Base-by-base conservation (phyloP, 1,139 yeast species). In the Suhomyces yuchorum region DNA sequence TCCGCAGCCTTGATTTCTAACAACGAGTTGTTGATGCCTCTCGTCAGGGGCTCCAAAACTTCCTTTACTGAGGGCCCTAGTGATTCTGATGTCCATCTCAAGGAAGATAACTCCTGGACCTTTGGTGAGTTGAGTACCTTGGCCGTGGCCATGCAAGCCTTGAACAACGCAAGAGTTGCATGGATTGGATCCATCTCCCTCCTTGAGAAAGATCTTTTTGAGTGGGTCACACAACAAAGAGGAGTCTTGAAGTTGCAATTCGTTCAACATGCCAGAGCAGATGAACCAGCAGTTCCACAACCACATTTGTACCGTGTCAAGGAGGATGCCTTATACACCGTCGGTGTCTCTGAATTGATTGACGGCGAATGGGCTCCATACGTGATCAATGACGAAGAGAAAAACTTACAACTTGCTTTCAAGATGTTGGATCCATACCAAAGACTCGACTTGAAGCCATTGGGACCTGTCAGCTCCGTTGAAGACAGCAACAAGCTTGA, bases 391-490 rank as follows among this genome's bases (percentile, higher is more conserved):
- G 65, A 78, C 8, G 69, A 71, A 7, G 80, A 77, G 40, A 73
- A 74, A 49, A 85, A 83, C 52, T 69, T 91, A 44, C 99, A 95
- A 70, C 72, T 95, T 52, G 91, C 91, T 56, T 83, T 92, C 66
- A 83, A 81, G 60, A 86, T 95, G 95, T 81, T 95, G 57, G 98
- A 93, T 66, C 99, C 99, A 43, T 93, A 92, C 73, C 91, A 91
- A 65, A 83, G 99, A 62, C 65, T 92, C 49, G 84, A 78, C 55
- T 68, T 87, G 62, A 54, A 63, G 34, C 72, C 78, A 18, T 65
- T 70, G 46, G 80, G 80, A n/a, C 68, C 71, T 12, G 70, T 59
- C 40, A 67, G 70, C 46, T 66, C 69, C 19, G 64, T 74, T 1
- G 75, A 77, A 26, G 62, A 71, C 30, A 84, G 83, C 59, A 66